A percentile compares a stretch with the other conserved stretches of the same genome.
Conservation (phyloP, 148 eudicot genomes). For the Chenopodium formosanum region DNA sequence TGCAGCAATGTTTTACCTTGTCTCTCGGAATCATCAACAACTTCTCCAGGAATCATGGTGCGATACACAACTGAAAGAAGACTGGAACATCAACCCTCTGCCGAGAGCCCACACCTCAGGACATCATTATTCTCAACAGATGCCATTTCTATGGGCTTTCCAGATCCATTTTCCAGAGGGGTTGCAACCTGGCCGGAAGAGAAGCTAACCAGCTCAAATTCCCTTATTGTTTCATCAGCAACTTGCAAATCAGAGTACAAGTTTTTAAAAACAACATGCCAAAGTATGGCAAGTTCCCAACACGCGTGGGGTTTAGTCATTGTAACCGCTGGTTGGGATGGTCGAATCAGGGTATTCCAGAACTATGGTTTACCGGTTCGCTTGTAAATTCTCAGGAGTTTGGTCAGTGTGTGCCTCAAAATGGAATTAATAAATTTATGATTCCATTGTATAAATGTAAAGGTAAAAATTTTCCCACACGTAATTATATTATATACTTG, state of each 20-base stretch:
- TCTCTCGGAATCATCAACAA: slow-evolving; percentile 15
- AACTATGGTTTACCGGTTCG: slow-evolving; percentile 81
- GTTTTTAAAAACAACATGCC: slow-evolving; percentile 59
- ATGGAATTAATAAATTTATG: slow-evolving; percentile 3
- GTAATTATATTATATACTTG: slow-evolving; percentile 11
- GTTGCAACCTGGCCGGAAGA: slow-evolving; percentile 97
- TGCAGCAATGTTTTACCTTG: slow-evolving; percentile 17
- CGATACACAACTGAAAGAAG: slow-evolving; percentile 28
- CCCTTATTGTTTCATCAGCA: slow-evolving; percentile 32
- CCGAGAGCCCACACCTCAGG: slow-evolving; percentile 18
- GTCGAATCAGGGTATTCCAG: slow-evolving; percentile 71
- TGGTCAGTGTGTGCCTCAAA: neutral
- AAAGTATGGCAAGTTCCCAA: slow-evolving; percentile 52
- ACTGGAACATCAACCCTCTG: slow-evolving; percentile 21
- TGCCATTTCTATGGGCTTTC: slow-evolving; percentile 37
- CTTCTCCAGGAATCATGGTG: slow-evolving; percentile 31
- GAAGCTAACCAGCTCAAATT: slow-evolving; percentile 46
- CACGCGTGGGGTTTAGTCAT: slow-evolving; percentile 84
- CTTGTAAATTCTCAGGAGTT: slow-evolving; percentile 30
- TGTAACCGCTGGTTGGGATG: slow-evolving; percentile 90
- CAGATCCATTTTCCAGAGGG: slow-evolving; percentile 56
- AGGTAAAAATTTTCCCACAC: slow-evolving; percentile 25
- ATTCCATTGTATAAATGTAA: slow-evolving; percentile 35
- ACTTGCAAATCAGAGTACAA: slow-evolving; percentile 53
- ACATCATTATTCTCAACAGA: slow-evolving; percentile 42